phyloP scores from a whole-genome alignment of 2,329 filamentous ascomycete genomes.

The Diaporthe australafricana region DNA sequence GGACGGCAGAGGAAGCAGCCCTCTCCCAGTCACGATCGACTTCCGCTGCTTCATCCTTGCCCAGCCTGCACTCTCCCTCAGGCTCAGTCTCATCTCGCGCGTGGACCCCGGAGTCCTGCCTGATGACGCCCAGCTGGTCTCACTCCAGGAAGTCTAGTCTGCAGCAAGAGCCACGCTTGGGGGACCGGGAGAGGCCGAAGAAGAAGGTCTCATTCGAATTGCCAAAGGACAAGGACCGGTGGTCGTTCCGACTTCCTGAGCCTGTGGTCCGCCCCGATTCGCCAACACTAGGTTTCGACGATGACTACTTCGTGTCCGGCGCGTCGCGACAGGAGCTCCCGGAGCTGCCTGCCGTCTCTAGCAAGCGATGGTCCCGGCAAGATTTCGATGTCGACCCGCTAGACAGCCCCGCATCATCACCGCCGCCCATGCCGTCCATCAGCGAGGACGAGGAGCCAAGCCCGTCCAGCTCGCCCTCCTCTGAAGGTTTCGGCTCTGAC shows the following conservation, averaged over 20 bases:
- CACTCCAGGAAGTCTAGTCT: constrained; percentile 48
- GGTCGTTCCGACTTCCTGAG: constrained; percentile 52
- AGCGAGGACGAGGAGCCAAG: constrained; percentile 37
- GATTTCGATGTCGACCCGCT: constrained; percentile 30
- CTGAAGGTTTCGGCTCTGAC: constrained; percentile 39
- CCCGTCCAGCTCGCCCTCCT: constrained; percentile 32
- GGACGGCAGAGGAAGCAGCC: constrained; percentile 56
- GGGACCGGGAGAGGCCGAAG: constrained; percentile 40
- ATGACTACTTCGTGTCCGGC: constrained; percentile 49
- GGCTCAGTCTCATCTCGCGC: constrained; percentile 58
- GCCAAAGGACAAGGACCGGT: constrained; percentile 46
- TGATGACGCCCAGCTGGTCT: constrained; percentile 61
- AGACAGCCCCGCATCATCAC: constrained; percentile 35
- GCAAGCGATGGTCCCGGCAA: constrained; percentile 28
- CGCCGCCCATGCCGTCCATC: constrained; percentile 36
- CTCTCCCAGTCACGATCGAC: constrained; percentile 50
- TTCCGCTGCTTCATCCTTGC: constrained; percentile 47
- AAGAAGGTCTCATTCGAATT: constrained; percentile 60
- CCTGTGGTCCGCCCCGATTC: constrained; percentile 69
- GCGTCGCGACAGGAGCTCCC: constrained; percentile 44
- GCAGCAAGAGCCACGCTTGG: constrained; percentile 38
- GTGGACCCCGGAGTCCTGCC: constrained; percentile 55
- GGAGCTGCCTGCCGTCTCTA: constrained; percentile 38
- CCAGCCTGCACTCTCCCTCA: constrained; percentile 59
- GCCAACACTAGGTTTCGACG: constrained; percentile 68